These are phyloP conservation scores for Candida nonsorbophila DNA, from an alignment of 805 yeast species.

Conservation along the genomic window DNA sequence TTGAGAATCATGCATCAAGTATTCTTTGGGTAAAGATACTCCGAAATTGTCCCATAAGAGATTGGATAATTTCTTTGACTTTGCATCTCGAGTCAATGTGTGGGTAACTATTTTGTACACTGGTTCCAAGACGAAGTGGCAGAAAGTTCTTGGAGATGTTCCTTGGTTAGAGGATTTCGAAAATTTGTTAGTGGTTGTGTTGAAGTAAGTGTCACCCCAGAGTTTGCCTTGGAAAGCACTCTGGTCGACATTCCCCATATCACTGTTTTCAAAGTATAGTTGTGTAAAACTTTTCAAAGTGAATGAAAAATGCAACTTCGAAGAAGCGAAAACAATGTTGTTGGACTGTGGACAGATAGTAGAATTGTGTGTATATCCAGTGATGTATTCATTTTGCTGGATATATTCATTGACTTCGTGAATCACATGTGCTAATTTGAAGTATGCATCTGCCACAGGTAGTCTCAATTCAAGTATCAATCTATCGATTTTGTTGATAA, in stretches of 20 bases:
- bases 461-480: slow-evolving; percentile 73
- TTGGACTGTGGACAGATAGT: slow-evolving; percentile 3
- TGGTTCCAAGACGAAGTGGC: slow-evolving; percentile 67
- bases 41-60: slow-evolving; percentile 47
- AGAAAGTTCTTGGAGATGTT: slow-evolving; percentile 43
- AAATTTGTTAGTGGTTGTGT: slow-evolving; percentile 41
- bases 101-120: slow-evolving; percentile 68
- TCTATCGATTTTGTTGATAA: slow-evolving; percentile 81
- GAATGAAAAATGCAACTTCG: slow-evolving; percentile 59
- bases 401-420: slow-evolving; percentile 61
- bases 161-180: slow-evolving; percentile 21
- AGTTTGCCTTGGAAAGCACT: slow-evolving; percentile 46
- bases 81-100: slow-evolving; percentile 48
- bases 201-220: slow-evolving; percentile 74
- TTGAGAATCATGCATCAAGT: slow-evolving; percentile 51
- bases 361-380: slow-evolving; percentile 18
- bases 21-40: slow-evolving; percentile 34
- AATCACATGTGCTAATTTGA: slow-evolving; percentile 56
- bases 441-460: slow-evolving; percentile 69
- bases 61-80: slow-evolving; percentile 27
- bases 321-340: slow-evolving; percentile 74
- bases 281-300: slow-evolving; percentile 60
- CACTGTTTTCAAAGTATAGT: slow-evolving; percentile 28
- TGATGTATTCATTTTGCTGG: slow-evolving; percentile 20
- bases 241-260: slow-evolving; percentile 10